Conservation (phyloP, 1,284 basidiomycete genomes). For the Peniophora sp. region DNA sequence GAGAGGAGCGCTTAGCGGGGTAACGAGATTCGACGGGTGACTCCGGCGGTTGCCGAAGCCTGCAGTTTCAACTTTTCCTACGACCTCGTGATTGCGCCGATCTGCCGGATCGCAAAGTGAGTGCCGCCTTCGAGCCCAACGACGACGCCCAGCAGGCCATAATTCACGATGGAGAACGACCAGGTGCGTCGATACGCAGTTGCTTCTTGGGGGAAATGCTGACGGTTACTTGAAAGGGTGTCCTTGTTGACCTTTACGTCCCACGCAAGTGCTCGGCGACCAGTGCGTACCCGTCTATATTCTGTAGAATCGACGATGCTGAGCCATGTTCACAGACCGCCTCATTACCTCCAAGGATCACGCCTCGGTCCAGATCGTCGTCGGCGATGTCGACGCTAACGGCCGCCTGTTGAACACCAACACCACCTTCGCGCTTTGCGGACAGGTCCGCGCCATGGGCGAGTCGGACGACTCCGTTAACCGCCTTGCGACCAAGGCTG, state of each 20-base stretch:
- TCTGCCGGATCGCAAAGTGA: no score
- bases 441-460: conserved; percentile 89
- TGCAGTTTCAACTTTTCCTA: no score
- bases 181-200: conserved; percentile 34
- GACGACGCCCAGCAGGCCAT: neutral
- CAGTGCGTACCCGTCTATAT: conserved; percentile 46
- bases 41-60: no score
- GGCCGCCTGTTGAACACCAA: conserved; percentile 85
- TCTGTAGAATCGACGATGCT: neutral
- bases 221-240: conserved; percentile 57
- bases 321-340: conserved; percentile 54
- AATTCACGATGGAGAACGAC: conserved; percentile 70
- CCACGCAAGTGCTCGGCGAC: conserved; percentile 98
- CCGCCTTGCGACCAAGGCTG: conserved; percentile 92
- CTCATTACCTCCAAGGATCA: conserved; percentile 99
- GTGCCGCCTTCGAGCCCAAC: neutral
- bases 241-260: conserved; percentile 99
- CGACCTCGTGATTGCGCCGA: no score
- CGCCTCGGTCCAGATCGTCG: conserved; percentile 94
- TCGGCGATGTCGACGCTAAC: conserved; percentile 91
- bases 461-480: conserved; percentile 98
- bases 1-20: no score
- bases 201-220: neutral
- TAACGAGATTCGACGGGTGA: no score
- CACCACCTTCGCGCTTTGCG: conserved; percentile 92